These are phyloP conservation scores for Globisporangium megalacanthum DNA, from an alignment of 352 stramenopile genomes.

Conservation along the genomic window DNA sequence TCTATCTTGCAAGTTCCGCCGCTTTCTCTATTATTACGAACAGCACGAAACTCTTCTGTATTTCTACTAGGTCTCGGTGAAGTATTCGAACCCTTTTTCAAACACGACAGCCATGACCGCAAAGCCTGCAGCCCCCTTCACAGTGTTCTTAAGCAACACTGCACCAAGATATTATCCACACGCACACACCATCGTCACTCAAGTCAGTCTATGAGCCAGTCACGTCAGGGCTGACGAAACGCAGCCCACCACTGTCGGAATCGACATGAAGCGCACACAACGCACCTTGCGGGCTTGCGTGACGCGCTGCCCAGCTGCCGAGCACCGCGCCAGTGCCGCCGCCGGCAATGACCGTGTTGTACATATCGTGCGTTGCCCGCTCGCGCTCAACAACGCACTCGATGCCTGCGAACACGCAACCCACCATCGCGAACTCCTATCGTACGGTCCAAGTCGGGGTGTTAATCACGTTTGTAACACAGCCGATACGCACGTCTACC, in stretches of 20 bases:
- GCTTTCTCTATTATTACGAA: too few species aligned
- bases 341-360: constrained; percentile 73
- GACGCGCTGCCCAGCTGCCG: constrained; percentile 60
- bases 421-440: constrained; percentile 83
- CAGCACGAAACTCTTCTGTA: neutral
- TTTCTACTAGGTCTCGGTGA: constrained; percentile 25
- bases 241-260: too few species aligned
- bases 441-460: too few species aligned
- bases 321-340: constrained; percentile 59
- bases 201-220: neutral
- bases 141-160: constrained; percentile 68
- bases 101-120: constrained; percentile 82
- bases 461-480: too few species aligned
- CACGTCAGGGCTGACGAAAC: neutral
- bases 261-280: neutral
- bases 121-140: constrained; percentile 74
- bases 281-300: constrained; percentile 56
- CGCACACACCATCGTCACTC: neutral
- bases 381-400: constrained; percentile 85
- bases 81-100: constrained; percentile 74
- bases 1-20: too few species aligned
- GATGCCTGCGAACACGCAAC: constrained; percentile 72
- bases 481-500: neutral
- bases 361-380: constrained; percentile 66
- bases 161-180: constrained; percentile 4